Percentiles rank a stretch among this genome's conserved stretches.
phyloP scores from a whole-genome alignment of 2,329 filamentous ascomycete genomes.

The Mollisiaceae sp. region DNA sequence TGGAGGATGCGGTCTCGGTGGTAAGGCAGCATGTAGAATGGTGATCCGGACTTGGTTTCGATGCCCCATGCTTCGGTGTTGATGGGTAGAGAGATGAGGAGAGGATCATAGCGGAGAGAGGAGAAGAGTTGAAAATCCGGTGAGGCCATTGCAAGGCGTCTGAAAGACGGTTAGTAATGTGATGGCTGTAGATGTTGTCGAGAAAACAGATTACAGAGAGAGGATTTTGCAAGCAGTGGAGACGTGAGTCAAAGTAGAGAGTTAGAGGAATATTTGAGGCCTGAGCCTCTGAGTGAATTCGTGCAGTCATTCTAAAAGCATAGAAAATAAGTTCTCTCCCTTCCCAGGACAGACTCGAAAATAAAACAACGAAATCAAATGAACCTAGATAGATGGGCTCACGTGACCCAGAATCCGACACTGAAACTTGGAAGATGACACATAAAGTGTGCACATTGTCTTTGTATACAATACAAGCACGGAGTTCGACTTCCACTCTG shows the following conservation, averaged over 20 bases:
- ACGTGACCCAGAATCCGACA: too few species aligned
- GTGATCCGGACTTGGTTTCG: conserved; percentile 53
- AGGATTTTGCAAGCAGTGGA: neutral
- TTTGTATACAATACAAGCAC: too few species aligned
- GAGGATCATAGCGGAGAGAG: conserved; percentile 73
- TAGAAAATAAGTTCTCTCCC: too few species aligned
- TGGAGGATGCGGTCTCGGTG: conserved; percentile 80
- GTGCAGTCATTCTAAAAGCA: too few species aligned
- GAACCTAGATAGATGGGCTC: too few species aligned
- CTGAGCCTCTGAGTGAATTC: too few species aligned
- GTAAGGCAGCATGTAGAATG: conserved; percentile 79
- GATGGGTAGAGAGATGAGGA: conserved; percentile 48
- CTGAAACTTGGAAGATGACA: too few species aligned
- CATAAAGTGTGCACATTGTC: too few species aligned
- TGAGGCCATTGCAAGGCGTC: neutral
- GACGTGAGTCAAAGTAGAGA: neutral
- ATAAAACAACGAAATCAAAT: too few species aligned
- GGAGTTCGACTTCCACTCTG: too few species aligned
- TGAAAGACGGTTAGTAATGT: neutral
- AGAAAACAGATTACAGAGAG: neutral
- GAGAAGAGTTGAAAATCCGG: conserved; percentile 67
- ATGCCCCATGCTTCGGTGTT: conserved; percentile 48
- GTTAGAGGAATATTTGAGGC: too few species aligned
- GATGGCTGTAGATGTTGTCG: neutral
- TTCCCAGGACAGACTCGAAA: too few species aligned